Conservation (phyloP, 495 filamentous ascomycete genomes). For the Hamigera avellanea region DNA sequence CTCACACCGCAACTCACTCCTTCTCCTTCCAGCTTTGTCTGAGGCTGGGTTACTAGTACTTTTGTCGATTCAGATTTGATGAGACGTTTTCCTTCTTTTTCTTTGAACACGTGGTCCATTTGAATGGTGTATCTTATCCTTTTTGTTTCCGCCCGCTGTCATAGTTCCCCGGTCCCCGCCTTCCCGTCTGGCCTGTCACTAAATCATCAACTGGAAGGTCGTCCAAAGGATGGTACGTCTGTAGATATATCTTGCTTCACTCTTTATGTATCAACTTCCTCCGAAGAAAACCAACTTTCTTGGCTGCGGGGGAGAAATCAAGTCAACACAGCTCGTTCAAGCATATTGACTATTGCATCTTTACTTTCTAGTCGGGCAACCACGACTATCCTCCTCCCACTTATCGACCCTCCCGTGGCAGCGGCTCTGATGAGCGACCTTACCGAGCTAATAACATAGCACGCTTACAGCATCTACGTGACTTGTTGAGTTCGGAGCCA, state of each 20-base stretch:
- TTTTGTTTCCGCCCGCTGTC: background rate
- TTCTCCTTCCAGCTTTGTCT: too few relatives aligned
- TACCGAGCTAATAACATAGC: constrained; percentile 1
- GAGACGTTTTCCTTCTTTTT: too few relatives aligned
- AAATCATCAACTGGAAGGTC: background rate
- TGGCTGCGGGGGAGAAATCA: too few relatives aligned
- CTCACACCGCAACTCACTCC: too few relatives aligned
- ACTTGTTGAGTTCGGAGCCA: constrained; percentile 26
- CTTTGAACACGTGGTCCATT: too few relatives aligned
- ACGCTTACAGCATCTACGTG: constrained; percentile 28
- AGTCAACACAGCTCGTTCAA: background rate
- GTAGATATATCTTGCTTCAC: background rate
- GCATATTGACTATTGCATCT: constrained; percentile 9
- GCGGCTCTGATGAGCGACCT: constrained; percentile 10
- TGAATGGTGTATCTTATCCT: background rate
- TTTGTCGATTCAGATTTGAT: too few relatives aligned
- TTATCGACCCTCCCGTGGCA: constrained; percentile 20
- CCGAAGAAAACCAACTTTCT: too few relatives aligned
- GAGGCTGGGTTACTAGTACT: too few relatives aligned
- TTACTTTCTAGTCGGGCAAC: constrained; percentile 42
- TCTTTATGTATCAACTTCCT: background rate
- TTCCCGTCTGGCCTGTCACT: background rate
- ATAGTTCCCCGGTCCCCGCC: background rate
- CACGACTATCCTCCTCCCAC: constrained; percentile 44
- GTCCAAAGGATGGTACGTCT: constrained; percentile 12